phyloP scores from a whole-genome alignment of 805 yeast species.

The Cyberlindnera veronae region DNA sequence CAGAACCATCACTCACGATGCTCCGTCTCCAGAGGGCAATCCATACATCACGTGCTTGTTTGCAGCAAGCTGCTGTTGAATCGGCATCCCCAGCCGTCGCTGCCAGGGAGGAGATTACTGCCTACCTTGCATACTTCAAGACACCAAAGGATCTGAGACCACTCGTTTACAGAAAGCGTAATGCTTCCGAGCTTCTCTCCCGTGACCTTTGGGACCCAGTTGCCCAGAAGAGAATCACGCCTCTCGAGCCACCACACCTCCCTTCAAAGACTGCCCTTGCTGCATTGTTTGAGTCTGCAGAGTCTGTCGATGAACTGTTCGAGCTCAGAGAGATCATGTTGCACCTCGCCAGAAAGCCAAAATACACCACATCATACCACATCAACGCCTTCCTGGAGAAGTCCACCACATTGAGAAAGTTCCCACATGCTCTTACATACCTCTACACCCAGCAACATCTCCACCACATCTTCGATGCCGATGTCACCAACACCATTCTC shows the following conservation, averaged over 20 bases:
- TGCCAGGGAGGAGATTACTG: constrained; percentile 28
- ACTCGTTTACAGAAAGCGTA: constrained; percentile 38
- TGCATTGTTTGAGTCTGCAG: constrained; percentile 24
- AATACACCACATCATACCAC: constrained; percentile 21
- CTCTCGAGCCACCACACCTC: constrained; percentile 31
- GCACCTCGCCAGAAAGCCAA: constrained; percentile 20
- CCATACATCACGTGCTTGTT: constrained; percentile 13
- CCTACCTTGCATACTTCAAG: constrained; percentile 32
- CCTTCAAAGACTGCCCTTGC: constrained; percentile 27
- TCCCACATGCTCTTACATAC: constrained; percentile 23
- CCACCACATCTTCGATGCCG: constrained; percentile 8
- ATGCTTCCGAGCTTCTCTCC: constrained; percentile 34
- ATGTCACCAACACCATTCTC: constrained; percentile 22
- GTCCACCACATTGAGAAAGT: constrained; percentile 20
- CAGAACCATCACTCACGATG: constrained; percentile 6
- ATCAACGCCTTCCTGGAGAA: constrained; percentile 21
- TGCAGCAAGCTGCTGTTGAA: constrained; percentile 9
- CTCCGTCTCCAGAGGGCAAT: constrained; percentile 17
- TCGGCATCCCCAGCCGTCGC: neutral
- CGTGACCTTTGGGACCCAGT: constrained; percentile 38
- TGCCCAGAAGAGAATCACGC: constrained; percentile 31
- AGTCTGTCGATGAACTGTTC: constrained; percentile 19
- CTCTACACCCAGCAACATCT: constrained; percentile 19
- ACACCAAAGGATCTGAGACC: constrained; percentile 34
- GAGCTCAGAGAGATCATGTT: constrained; percentile 15